Percentiles rank a stretch among this genome's conserved stretches.
phyloP scores from a whole-genome alignment of 2,329 filamentous ascomycete species.

The Furcasterigmium sp. region DNA sequence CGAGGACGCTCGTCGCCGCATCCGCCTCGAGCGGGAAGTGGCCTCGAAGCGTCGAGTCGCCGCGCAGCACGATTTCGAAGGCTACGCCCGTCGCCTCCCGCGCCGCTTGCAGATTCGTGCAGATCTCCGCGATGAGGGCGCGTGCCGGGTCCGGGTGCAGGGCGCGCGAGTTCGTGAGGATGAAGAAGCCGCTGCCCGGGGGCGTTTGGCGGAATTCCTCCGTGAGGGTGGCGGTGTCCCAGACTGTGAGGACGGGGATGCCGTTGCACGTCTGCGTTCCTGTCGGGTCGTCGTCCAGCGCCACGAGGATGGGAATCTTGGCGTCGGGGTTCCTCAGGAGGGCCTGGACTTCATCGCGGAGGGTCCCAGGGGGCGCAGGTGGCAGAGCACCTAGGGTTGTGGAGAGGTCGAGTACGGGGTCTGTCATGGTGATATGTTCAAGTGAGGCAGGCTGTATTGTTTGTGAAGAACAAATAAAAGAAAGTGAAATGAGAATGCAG shows the following conservation, averaged over 20 bases:
- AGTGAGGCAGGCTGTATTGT: not conserved
- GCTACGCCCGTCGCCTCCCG: conserved; percentile 26
- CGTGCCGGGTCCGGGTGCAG: conserved; percentile 41
- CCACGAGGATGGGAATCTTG: conserved; percentile 26
- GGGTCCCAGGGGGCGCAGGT: not conserved
- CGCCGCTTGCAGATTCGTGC: conserved; percentile 38
- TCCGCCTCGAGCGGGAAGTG: conserved; percentile 52
- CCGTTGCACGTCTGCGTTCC: conserved; percentile 55
- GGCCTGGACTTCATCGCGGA: conserved; percentile 1
- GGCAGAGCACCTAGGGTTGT: conserved; percentile 1
- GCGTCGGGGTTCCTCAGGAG: not conserved
- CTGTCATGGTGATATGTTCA: not conserved
- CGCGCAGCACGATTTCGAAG: conserved; percentile 49
- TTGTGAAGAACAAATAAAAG: not conserved
- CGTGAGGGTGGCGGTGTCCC: conserved; percentile 37
- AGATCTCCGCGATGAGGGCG: conserved; percentile 42
- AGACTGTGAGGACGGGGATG: conserved; percentile 48
- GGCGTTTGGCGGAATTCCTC: conserved; percentile 33
- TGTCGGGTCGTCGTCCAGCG: conserved; percentile 50
- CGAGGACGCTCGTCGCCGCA: conserved; percentile 41
- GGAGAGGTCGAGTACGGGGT: conserved; percentile 1
- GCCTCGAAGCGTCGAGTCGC: conserved; percentile 50
- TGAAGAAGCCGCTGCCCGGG: conserved; percentile 44
- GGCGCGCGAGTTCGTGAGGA: conserved; percentile 53
- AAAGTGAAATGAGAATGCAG: not conserved